A percentile compares a stretch with the other conserved stretches of the same genome.
These are phyloP conservation scores for Prunus yedoensis DNA, from an alignment of 331 rosid species.

Conservation along the genomic window DNA sequence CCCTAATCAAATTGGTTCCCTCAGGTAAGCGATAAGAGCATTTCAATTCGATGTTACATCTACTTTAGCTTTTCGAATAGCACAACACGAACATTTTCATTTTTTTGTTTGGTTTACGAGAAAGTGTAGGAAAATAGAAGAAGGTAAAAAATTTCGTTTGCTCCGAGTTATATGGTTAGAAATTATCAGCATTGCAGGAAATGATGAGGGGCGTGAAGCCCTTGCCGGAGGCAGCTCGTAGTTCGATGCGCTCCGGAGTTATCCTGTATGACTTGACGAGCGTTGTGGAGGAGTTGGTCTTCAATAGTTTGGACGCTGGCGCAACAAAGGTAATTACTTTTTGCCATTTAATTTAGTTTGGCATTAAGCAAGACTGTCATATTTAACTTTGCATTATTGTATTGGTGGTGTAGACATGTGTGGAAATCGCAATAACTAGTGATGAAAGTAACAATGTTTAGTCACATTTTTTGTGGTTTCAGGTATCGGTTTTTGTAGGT, in stretches of 20 bases:
- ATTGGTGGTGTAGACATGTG: neutral
- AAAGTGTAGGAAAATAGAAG: neutral
- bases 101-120: neutral
- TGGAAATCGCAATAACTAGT: neutral
- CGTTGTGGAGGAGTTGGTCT: conserved; percentile 85
- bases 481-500: conserved; percentile 67
- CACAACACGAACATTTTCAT: neutral
- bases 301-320: conserved; percentile 71
- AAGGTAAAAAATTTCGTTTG: neutral
- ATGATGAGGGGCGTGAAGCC: conserved; percentile 58
- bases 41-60: conserved; percentile 1
- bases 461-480: conserved; percentile 19
- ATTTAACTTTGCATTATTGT: neutral
- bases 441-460: neutral
- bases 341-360: neutral
- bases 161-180: neutral
- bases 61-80: neutral
- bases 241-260: conserved; percentile 72
- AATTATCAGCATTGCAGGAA: neutral
- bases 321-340: conserved; percentile 60
- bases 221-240: conserved; percentile 56
- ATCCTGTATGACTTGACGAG: conserved; percentile 58
- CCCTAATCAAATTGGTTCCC: neutral
- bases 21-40: neutral
- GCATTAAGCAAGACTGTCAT: neutral